Evolutionary conservation across 2,329 filamentous ascomycete genomes (phyloP), one percentile per base, ranked within the genome.

Genomic region (Aureobasidium sp.): DNA sequence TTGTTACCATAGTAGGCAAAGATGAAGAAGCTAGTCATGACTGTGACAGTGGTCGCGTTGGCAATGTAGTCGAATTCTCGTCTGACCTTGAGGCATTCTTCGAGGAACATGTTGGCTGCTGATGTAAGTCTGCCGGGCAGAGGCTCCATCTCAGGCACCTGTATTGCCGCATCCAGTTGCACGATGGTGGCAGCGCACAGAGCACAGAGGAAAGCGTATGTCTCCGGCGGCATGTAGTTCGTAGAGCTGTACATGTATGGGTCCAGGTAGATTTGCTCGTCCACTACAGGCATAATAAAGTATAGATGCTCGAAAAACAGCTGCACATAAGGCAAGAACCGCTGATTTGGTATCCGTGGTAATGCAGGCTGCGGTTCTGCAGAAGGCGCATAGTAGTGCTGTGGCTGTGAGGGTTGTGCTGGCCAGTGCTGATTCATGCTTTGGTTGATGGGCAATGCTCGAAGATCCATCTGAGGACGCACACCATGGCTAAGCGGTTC

Each of bases 241-340:
- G 62, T 55, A n/a, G 68, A 62, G 37, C 49, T 47, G 65, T 72
- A 73, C 6, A 72, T 42, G 9, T 44, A 55, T 0, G 69, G 68
- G 45, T 72, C 66, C 44, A 73, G 62, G 61, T 69, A 74, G 20
- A 70, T 57, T 15, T 65, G 67, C 4, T 66, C 65, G 37, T 73
- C 71, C n/a, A 74, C 66, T 11, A 74, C 65, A 14, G 72, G 72
- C 71, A 74, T 74, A 53, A 73, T 73, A 0, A 68, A 66, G 44
- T 71, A 74, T 68, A 74, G 73, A 64, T 74, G 70, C 9, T 65
- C 63, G 62, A 72, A 73, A 68, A 74, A 74, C 0, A 74, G 67
- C 31, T 69, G 66, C 7, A 73, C 66, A 49, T 72, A 74, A 5
- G 71, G 71, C n/a, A 68, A 53, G 41, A 73, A 73, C 3, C 51